A percentile compares a stretch with the other conserved stretches of the same genome.
Evolutionary conservation across 2,329 filamentous ascomycete genomes (phyloP).

Genomic region (Coniochaeta ligniaria): DNA sequence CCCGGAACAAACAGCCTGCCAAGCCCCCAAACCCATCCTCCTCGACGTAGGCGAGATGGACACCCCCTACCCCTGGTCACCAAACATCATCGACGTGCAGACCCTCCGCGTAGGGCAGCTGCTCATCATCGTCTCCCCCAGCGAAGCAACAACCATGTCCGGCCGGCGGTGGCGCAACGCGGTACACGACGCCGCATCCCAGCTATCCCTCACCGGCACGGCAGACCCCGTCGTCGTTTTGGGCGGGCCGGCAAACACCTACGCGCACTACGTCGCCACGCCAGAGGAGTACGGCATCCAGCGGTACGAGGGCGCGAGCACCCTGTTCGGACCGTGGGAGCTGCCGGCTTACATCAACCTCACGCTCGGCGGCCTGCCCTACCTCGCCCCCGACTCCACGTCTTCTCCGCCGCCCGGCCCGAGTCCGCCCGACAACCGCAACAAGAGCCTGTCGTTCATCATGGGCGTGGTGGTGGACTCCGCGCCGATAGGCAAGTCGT

Average conservation of each 20-base stretch:
- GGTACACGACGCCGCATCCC: constrained; percentile 43
- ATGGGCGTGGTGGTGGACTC: constrained; percentile 68
- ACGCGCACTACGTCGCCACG: constrained; percentile 44
- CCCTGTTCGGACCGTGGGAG: constrained; percentile 77
- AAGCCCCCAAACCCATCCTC: constrained; percentile 74
- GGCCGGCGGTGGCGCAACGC: constrained; percentile 79
- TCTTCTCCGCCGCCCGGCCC: constrained; percentile 27
- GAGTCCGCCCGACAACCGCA: constrained; percentile 71
- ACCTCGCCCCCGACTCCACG: constrained; percentile 44
- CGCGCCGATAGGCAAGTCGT: constrained; percentile 55
- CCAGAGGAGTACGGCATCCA: constrained; percentile 58
- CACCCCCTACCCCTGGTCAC: constrained; percentile 74
- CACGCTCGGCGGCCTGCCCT: constrained; percentile 61
- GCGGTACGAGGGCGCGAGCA: constrained; percentile 86
- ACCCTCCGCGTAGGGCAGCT: constrained; percentile 76
- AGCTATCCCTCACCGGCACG: constrained; percentile 33
- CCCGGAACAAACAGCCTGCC: constrained; percentile 63
- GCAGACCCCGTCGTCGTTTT: constrained; percentile 70
- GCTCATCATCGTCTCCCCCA: constrained; percentile 76
- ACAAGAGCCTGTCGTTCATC: constrained; percentile 71
- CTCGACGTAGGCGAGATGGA: constrained; percentile 76
- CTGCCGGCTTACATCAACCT: constrained; percentile 83
- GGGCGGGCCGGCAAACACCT: constrained; percentile 82
- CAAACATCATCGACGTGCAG: constrained; percentile 86
- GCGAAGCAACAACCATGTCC: constrained; percentile 87